Evolutionary conservation across 2,329 filamentous ascomycete genomes (phyloP).

Genomic region (Incumbomyces delicatus): DNA sequence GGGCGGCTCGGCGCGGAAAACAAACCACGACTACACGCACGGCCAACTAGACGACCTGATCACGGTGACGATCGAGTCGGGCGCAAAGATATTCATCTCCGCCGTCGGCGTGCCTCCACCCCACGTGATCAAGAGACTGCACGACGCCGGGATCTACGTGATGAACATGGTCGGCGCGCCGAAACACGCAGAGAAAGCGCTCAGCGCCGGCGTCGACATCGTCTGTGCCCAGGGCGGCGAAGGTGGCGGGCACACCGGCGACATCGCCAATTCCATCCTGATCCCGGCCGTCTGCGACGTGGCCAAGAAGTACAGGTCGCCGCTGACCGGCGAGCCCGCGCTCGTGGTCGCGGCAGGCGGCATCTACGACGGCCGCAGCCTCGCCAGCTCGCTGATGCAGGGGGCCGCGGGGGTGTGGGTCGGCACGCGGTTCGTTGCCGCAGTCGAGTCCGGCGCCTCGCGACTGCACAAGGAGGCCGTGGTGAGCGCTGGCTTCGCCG

Average conservation of each 20-base stretch:
- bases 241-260: constrained; percentile 85
- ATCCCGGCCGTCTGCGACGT: constrained; percentile 83
- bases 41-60: constrained; percentile 82
- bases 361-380: constrained; percentile 68
- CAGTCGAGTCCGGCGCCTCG: constrained; percentile 69
- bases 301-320: constrained; percentile 59
- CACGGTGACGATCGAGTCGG: constrained; percentile 72
- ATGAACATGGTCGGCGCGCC: constrained; percentile 99
- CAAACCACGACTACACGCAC: constrained; percentile 91
- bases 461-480: constrained; percentile 76
- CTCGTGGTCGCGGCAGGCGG: constrained; percentile 85
- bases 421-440: constrained; percentile 82
- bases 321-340: constrained; percentile 59
- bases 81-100: constrained; percentile 75
- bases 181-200: constrained; percentile 79
- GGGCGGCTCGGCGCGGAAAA: constrained; percentile 71
- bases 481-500: constrained; percentile 65
- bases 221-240: constrained; percentile 89
- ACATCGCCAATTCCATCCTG: constrained; percentile 75
- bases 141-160: constrained; percentile 68
- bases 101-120: constrained; percentile 80
- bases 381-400: constrained; percentile 77
- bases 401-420: constrained; percentile 89
- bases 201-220: constrained; percentile 79
- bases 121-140: constrained; percentile 63